Conservation (phyloP, 2,329 filamentous ascomycete species). For the Fonsecaea monophora region DNA sequence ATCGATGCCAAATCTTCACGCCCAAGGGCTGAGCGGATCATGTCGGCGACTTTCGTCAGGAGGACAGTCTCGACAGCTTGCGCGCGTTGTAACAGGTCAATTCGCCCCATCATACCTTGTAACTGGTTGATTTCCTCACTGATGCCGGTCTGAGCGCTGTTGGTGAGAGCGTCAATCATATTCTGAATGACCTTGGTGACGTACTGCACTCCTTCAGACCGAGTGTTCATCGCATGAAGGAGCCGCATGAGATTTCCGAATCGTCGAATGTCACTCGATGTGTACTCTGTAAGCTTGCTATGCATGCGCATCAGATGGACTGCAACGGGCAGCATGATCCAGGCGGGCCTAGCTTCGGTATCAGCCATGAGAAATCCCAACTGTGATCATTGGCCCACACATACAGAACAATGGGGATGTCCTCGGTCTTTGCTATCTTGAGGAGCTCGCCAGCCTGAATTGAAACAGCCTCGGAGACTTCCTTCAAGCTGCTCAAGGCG, state of each 20-base stretch:
- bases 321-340: constrained; percentile 10
- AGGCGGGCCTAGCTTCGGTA: neutral
- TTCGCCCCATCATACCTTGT: neutral
- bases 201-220: constrained; percentile 6
- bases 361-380: constrained; percentile 1
- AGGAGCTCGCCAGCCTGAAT: constrained; percentile 6
- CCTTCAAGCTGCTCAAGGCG: constrained; percentile 1
- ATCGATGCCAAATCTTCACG: neutral
- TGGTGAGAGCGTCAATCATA: constrained; percentile 10
- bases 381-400: neutral
- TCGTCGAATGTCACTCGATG: constrained; percentile 1
- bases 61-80: neutral
- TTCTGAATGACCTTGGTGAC: constrained; percentile 1
- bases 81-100: neutral
- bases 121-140: neutral
- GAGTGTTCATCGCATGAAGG: constrained; percentile 4
- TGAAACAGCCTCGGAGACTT: neutral
- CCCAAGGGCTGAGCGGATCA: neutral
- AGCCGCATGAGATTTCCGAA: constrained; percentile 8
- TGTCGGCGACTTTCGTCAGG: neutral
- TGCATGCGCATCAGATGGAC: constrained; percentile 1
- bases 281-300: constrained; percentile 1
- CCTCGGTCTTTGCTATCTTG: neutral
- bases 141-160: neutral
- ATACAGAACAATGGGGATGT: constrained; percentile 5